Base-by-base conservation (phyloP, 495 filamentous ascomycete species). In the Penicillium bialowiezense region DNA sequence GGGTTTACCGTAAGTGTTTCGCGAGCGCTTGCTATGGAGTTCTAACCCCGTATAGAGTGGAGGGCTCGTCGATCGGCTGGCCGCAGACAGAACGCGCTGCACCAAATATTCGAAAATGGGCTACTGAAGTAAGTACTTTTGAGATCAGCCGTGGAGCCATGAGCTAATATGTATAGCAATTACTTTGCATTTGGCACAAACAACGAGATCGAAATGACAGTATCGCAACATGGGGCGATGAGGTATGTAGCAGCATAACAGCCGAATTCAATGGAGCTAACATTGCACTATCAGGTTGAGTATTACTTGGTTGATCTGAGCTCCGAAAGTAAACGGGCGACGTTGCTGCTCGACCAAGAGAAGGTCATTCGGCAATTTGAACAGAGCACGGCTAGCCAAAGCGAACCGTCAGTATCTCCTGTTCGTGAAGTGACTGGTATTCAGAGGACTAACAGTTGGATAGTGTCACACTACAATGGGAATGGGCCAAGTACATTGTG, bases 401-500 rank as follows among this genome's bases (percentile, higher is more conserved):
- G 33, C 19, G 29, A 33, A 3, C 42, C 42, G 42, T 44, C n/a
- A 17, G 42, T 35, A n/a, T n/a, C n/a, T n/a, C n/a, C n/a, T n/a
- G n/a, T n/a, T n/a, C n/a, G n/a, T n/a, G n/a, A n/a, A n/a, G n/a
- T n/a, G n/a, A n/a, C n/a, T n/a, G n/a, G n/a, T n/a, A n/a, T n/a
- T n/a, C n/a, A n/a, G n/a, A n/a, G n/a, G n/a, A 23, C 42, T 35
- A 15, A 44, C 15, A 5, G n/a, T 3, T 8, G 10, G 13, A 20
- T 12, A 44, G 42, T 3, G 31, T 44, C 14, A 19, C 31, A 2
- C 33, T 52, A 10, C 50, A 52, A 31, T 52, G 43, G 42, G 50
- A 52, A 17, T 41, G 50, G 44, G 50, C 50, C 6, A 41, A 39
- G 14, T 52, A 52, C 9, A 43, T 52, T 6, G 50, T 52, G 2